These are phyloP conservation scores for Bryoerythrophyllum caledonicum DNA, from an alignment of 225 moss, liverwort and hornwort genomes.

Conservation along the genomic window DNA sequence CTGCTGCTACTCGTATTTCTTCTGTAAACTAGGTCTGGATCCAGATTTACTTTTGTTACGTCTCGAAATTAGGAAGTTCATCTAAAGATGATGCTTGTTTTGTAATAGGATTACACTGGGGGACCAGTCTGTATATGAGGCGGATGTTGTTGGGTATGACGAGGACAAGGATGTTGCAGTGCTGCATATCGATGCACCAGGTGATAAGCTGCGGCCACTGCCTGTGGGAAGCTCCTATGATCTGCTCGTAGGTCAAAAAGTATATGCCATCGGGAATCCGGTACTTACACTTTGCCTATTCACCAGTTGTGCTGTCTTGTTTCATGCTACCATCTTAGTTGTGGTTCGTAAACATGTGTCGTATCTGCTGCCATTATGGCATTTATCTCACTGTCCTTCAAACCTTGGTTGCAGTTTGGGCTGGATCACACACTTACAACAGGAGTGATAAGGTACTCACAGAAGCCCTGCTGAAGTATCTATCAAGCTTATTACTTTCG, in stretches of 20 bases:
- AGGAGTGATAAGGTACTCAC: constrained; percentile 89
- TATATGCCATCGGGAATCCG: constrained; percentile 98
- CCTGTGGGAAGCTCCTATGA: constrained; percentile 97
- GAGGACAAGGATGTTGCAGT: constrained; percentile 99
- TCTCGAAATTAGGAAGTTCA: neutral
- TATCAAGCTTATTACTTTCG: neutral
- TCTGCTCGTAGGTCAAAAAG: constrained; percentile 96
- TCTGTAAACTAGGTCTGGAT: neutral
- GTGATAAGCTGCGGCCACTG: constrained; percentile 72
- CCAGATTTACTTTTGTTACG: neutral
- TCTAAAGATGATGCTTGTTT: constrained; percentile 23
- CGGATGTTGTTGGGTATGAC: constrained; percentile 97
- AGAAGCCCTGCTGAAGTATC: constrained; percentile 9
- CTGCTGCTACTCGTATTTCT: neutral
- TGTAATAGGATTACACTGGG: constrained; percentile 84
- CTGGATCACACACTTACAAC: constrained; percentile 99
- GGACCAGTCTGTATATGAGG: constrained; percentile 97
- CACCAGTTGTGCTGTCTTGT: constrained; percentile 6
- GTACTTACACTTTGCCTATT: constrained; percentile 36
- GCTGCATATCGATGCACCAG: constrained; percentile 83
- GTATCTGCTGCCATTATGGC: neutral
- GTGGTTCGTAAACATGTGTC: neutral
- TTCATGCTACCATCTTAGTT: constrained; percentile 6
- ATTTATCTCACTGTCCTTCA: neutral
- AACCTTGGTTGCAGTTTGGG: constrained; percentile 73